A percentile compares a stretch with the other conserved stretches of the same genome.
These are phyloP conservation scores for Hirschfeldia incana DNA, from an alignment of 345 rosid species.

Conservation along the genomic window DNA sequence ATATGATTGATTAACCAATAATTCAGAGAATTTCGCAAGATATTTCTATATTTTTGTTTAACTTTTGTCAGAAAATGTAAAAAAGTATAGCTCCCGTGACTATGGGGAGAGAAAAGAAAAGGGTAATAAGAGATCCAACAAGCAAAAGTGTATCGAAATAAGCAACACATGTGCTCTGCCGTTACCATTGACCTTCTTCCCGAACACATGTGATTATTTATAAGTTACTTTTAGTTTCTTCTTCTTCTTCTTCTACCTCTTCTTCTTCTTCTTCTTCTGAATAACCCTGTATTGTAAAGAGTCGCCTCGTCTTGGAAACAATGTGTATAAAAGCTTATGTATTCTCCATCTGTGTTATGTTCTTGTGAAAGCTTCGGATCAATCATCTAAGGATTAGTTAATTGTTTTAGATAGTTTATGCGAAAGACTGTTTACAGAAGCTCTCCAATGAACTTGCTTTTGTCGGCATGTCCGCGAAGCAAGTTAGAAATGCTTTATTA, in stretches of 20 bases:
- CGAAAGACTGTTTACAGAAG: not conserved
- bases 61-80: slow-evolving; percentile 24
- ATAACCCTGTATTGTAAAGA: not conserved
- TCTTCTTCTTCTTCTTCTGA: not conserved
- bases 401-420: not conserved
- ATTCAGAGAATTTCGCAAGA: not conserved
- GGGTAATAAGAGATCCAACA: slow-evolving; percentile 11
- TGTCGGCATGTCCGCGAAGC: not conserved
- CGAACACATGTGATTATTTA: slow-evolving; percentile 27
- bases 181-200: slow-evolving; percentile 34
- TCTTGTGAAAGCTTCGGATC: not conserved
- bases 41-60: not conserved
- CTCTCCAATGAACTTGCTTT: not conserved
- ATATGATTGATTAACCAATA: not conserved
- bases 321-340: not conserved
- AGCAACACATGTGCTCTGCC: slow-evolving; percentile 43
- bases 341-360: not conserved
- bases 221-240: not conserved
- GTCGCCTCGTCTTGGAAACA: not conserved
- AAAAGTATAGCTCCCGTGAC: slow-evolving; percentile 29
- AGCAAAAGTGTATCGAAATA: slow-evolving; percentile 30
- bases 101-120: slow-evolving; percentile 23
- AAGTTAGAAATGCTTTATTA: not conserved
- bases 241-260: not conserved
- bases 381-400: not conserved